Conservation (phyloP, 805 yeast species). For the Yarrowia alimentaria region DNA sequence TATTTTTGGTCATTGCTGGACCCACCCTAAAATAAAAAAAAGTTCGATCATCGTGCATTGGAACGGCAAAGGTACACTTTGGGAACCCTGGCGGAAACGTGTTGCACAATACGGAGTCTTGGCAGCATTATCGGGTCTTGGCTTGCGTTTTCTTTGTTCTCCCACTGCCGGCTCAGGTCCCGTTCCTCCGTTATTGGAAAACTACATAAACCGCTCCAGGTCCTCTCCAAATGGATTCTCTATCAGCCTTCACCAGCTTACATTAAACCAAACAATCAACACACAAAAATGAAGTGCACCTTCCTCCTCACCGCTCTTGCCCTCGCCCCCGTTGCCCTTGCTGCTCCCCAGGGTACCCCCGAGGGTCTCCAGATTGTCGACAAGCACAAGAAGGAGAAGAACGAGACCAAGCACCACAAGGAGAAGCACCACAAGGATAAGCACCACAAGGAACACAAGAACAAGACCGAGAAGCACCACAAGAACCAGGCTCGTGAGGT, state of each 20-base stretch:
- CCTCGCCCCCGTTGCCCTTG: constrained; percentile 13
- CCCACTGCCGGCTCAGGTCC: too few relatives aligned
- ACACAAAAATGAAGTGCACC: constrained; percentile 6
- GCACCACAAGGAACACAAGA: constrained; percentile 15
- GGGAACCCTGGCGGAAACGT: too few relatives aligned
- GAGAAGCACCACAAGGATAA: constrained; percentile 20
- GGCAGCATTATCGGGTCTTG: constrained; percentile 11
- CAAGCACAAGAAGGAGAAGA: constrained; percentile 12
- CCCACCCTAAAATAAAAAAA: too few relatives aligned
- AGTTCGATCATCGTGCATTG: too few relatives aligned
- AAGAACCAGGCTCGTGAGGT: constrained; percentile 10
- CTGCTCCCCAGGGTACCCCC: constrained; percentile 24
- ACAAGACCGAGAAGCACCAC: constrained; percentile 18
- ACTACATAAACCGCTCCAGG: background rate
- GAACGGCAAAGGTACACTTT: too few relatives aligned
- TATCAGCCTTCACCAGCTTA: too few relatives aligned
- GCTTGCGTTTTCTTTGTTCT: too few relatives aligned
- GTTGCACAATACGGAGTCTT: constrained; percentile 23
- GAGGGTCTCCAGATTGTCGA: constrained; percentile 13
- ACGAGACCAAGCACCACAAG: constrained; percentile 25
- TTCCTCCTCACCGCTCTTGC: constrained; percentile 18
- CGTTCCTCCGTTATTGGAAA: constrained; percentile 5
- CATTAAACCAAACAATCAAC: background rate
- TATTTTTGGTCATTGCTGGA: too few relatives aligned
- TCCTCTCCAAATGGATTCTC: background rate